A percentile compares a stretch with the other conserved stretches of the same genome.
phyloP scores from a whole-genome alignment of 2,329 filamentous ascomycete genomes.

The Penicillium sp. region DNA sequence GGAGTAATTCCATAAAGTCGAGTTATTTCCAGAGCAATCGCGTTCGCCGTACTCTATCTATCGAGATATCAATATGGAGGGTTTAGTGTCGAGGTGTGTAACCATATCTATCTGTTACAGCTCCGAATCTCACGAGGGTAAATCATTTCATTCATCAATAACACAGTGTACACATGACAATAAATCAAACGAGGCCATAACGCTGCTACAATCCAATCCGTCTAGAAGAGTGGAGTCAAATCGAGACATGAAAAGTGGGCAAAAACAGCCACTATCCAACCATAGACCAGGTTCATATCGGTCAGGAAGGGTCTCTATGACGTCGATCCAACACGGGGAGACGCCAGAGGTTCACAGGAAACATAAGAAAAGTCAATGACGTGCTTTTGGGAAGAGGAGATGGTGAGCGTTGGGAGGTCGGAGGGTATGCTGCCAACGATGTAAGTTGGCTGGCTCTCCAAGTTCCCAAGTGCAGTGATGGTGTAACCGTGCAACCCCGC shows the following conservation, averaged over 20 bases:
- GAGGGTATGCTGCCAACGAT: not conserved
- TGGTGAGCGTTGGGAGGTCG: not conserved
- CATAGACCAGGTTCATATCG: conserved; percentile 35
- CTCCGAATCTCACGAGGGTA: not conserved
- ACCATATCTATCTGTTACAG: not conserved
- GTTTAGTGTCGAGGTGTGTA: not conserved
- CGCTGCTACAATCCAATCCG: conserved; percentile 20
- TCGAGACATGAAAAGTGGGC: conserved; percentile 3
- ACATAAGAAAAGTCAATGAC: not conserved
- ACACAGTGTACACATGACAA: conserved; percentile 28
- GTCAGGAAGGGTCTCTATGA: conserved; percentile 19
- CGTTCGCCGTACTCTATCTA: too few relatives aligned
- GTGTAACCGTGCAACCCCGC: not conserved
- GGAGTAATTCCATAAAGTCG: conserved; percentile 1
- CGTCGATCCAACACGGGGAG: conserved; percentile 7
- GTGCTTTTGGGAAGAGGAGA: conserved; percentile 17
- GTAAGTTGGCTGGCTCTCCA: not conserved
- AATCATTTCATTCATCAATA: conserved; percentile 33
- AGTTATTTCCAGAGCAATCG: not conserved
- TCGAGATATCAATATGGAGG: not conserved
- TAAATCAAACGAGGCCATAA: conserved; percentile 19
- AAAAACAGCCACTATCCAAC: conserved; percentile 15
- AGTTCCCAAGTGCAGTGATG: not conserved
- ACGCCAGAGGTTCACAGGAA: not conserved
- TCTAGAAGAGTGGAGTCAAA: conserved; percentile 21